Conservation (phyloP, 352 stramenopile species). For the Aphanomyces cochlioides region DNA sequence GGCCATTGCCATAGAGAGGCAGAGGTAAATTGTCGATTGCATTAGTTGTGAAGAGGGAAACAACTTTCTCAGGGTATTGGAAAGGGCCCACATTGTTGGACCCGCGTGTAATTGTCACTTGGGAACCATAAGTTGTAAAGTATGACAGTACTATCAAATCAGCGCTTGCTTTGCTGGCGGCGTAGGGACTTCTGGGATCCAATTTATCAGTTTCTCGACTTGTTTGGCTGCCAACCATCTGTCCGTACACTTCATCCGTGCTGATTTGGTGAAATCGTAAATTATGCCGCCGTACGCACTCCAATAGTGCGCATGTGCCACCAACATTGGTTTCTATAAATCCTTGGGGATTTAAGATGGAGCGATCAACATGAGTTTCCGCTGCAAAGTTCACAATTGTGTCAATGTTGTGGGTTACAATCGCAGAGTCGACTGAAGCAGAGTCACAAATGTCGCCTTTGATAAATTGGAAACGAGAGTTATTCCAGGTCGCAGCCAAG, state of each 20-base stretch:
- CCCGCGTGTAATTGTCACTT: constrained; percentile 96
- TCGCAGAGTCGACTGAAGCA: constrained; percentile 93
- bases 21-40: constrained; percentile 18
- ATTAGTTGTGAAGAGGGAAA: constrained; percentile 93
- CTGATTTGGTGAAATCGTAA: constrained; percentile 97
- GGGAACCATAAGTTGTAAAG: constrained; percentile 91
- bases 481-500: constrained; percentile 61
- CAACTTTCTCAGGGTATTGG: constrained; percentile 99
- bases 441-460: constrained; percentile 94
- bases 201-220: constrained; percentile 35
- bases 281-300: constrained; percentile 89
- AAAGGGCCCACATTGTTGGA: constrained; percentile 99
- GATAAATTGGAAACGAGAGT: constrained; percentile 96
- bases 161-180: constrained; percentile 96
- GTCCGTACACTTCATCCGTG: constrained; percentile 98
- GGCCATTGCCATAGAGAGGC: constrained; percentile 91
- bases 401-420: constrained; percentile 94
- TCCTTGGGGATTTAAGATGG: constrained; percentile 97
- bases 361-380: constrained; percentile 98
- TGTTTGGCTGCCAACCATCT: constrained; percentile 63
- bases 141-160: constrained; percentile 97
- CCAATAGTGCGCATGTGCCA: constrained; percentile 96
- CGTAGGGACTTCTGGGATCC: constrained; percentile 97
- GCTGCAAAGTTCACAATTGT: constrained; percentile 98
- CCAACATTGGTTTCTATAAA: constrained; percentile 99